Conservation (phyloP, 257 asterid species). For the Petrea volubilis region DNA sequence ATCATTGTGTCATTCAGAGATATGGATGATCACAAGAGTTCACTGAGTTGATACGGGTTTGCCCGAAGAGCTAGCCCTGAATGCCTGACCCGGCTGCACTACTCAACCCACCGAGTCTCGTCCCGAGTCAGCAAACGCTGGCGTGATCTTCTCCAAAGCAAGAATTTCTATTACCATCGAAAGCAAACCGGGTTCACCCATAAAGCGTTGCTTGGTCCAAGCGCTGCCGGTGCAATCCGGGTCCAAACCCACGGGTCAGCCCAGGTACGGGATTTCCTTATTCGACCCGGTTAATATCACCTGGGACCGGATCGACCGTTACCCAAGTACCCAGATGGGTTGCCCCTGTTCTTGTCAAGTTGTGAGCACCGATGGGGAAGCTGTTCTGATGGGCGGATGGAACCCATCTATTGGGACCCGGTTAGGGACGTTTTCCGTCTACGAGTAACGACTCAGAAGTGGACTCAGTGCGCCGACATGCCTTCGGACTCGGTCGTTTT, state of each 20-base stretch:
- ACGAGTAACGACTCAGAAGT: constrained; percentile 63
- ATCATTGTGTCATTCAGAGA: neutral
- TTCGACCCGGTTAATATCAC: constrained; percentile 50
- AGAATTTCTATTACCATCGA: constrained; percentile 70
- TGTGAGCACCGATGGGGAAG: constrained; percentile 65
- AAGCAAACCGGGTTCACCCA: constrained; percentile 52
- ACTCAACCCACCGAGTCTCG: constrained; percentile 56
- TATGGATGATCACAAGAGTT: constrained; percentile 36
- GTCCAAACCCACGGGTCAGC: constrained; percentile 53
- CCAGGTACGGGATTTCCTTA: constrained; percentile 65
- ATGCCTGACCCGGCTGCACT: constrained; percentile 83
- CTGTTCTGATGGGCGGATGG: constrained; percentile 80
- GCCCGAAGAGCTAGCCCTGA: constrained; percentile 85
- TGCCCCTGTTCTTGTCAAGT: constrained; percentile 87
- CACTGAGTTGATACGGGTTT: constrained; percentile 62
- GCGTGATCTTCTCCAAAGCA: constrained; percentile 59
- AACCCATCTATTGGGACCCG: constrained; percentile 81
- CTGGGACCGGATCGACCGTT: constrained; percentile 73
- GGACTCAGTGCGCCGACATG: constrained; percentile 74
- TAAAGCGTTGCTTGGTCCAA: constrained; percentile 60
- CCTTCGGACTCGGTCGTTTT: constrained; percentile 72
- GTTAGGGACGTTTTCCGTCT: constrained; percentile 64
- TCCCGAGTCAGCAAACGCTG: constrained; percentile 69
- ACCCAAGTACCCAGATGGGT: constrained; percentile 62
- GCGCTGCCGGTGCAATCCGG: constrained; percentile 47